phyloP scores from a whole-genome alignment of 352 stramenopile genomes.

The Globisporangium orthogonon region DNA sequence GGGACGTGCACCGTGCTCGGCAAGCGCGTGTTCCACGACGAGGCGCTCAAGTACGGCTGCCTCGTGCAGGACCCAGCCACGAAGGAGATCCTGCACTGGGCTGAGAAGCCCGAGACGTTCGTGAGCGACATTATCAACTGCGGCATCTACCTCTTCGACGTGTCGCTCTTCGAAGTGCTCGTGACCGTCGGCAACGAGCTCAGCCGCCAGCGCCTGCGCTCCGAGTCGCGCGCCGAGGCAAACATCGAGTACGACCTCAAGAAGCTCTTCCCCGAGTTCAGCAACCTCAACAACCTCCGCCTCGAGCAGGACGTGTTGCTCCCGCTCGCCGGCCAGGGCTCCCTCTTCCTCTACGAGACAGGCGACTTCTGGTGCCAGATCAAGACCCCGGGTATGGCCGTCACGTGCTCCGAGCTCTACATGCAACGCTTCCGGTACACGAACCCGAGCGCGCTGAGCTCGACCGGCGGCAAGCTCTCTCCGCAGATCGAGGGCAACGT shows the following conservation, averaged over 20 bases:
- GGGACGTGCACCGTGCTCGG: slow-evolving; percentile 74
- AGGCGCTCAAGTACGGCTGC: slow-evolving; percentile 87
- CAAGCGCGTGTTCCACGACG: slow-evolving; percentile 86
- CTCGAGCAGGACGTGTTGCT: slow-evolving; percentile 83
- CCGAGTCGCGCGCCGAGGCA: slow-evolving; percentile 62
- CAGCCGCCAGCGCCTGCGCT: slow-evolving; percentile 70
- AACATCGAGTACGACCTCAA: slow-evolving; percentile 75
- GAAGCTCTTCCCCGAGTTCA: slow-evolving; percentile 86
- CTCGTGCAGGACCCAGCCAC: slow-evolving; percentile 66
- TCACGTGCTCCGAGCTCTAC: slow-evolving; percentile 88
- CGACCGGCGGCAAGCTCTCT: slow-evolving; percentile 74
- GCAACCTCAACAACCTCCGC: slow-evolving; percentile 77
- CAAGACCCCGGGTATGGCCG: slow-evolving; percentile 86
- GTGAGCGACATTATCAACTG: slow-evolving; percentile 90
- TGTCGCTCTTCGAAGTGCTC: slow-evolving; percentile 73
- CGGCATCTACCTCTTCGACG: slow-evolving; percentile 85
- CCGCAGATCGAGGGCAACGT: slow-evolving; percentile 87
- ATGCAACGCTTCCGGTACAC: slow-evolving; percentile 90
- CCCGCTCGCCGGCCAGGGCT: slow-evolving; percentile 68
- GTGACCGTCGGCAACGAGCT: slow-evolving; percentile 74
- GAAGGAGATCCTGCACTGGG: slow-evolving; percentile 87
- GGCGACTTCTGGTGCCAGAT: slow-evolving; percentile 90
- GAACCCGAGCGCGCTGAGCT: slow-evolving; percentile 75
- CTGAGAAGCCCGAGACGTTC: slow-evolving; percentile 87
- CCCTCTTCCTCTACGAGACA: slow-evolving; percentile 74